Conservation (phyloP, 495 filamentous ascomycete genomes). For the Hypoxylon fuscum region DNA sequence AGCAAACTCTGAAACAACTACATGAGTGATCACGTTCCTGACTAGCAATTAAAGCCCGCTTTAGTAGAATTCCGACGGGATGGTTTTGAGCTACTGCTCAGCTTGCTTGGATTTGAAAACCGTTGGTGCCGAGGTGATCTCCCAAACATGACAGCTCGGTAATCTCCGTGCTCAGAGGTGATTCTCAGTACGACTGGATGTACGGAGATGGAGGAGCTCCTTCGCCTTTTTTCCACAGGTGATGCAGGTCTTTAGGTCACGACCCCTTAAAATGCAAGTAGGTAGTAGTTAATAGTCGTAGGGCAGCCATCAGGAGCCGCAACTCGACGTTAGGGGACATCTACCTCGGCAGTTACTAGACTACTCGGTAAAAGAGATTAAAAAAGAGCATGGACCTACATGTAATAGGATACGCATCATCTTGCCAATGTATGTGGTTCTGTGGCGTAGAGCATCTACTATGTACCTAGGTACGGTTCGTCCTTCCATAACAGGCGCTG, state of each 20-base stretch:
- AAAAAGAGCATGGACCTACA: no score
- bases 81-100: conserved; percentile 28
- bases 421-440: neutral
- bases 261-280: neutral
- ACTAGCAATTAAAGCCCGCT: conserved; percentile 24
- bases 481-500: conserved; percentile 24
- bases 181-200: neutral
- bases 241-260: neutral
- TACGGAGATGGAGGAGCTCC: no score
- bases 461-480: conserved; percentile 17
- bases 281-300: conserved; percentile 5
- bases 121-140: conserved; percentile 25
- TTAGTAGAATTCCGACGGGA: conserved; percentile 31
- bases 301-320: conserved; percentile 24
- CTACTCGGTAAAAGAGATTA: conserved; percentile 3
- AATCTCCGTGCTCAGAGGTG: conserved; percentile 10
- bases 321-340: conserved; percentile 7
- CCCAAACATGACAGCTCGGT: conserved; percentile 17
- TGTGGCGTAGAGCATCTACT: conserved; percentile 22
- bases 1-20: conserved; percentile 25
- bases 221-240: no score
- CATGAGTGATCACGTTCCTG: conserved; percentile 26
- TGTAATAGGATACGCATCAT: neutral
- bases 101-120: conserved; percentile 21
- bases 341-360: conserved; percentile 5